phyloP scores from a whole-genome alignment of 2,329 filamentous ascomycete species.

The Fusarium fujikuroi region DNA sequence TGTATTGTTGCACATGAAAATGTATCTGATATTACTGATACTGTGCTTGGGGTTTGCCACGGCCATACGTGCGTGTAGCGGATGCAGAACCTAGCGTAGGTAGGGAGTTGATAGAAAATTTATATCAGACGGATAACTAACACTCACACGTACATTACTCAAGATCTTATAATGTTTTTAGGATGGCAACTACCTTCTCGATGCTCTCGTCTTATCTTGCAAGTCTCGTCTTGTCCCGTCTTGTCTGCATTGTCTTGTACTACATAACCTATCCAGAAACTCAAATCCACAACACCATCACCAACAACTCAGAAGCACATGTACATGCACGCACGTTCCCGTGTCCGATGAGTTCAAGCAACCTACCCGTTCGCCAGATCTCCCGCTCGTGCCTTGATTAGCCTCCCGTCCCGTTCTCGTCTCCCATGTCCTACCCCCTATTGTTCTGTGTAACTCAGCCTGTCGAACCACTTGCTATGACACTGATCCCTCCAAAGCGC shows the following conservation, averaged over 20 bases:
- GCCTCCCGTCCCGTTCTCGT: constrained; percentile 25
- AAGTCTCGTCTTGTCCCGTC: neutral
- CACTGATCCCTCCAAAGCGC: neutral
- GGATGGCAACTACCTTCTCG: neutral
- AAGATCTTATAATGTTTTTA: neutral
- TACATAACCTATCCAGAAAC: constrained; percentile 4
- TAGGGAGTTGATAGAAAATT: neutral
- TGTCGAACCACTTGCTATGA: neutral
- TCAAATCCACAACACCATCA: constrained; percentile 1
- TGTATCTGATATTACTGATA: neutral
- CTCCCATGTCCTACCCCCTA: constrained; percentile 16
- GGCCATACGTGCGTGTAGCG: neutral
- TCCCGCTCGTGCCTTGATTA: constrained; percentile 28
- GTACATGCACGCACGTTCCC: constrained; percentile 43
- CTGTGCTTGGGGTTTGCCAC: neutral
- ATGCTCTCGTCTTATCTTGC: neutral
- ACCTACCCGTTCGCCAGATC: constrained; percentile 45
- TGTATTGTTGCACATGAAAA: constrained; percentile 2
- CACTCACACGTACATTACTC: neutral
- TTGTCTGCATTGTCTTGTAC: neutral
- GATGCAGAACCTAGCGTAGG: neutral
- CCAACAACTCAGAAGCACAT: constrained; percentile 26
- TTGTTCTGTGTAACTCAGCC: constrained; percentile 7
- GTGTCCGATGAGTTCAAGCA: constrained; percentile 46
- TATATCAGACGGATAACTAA: neutral